Conservation (phyloP, 2,329 filamentous ascomycete species). For the Aspergillus transmontanensis region DNA sequence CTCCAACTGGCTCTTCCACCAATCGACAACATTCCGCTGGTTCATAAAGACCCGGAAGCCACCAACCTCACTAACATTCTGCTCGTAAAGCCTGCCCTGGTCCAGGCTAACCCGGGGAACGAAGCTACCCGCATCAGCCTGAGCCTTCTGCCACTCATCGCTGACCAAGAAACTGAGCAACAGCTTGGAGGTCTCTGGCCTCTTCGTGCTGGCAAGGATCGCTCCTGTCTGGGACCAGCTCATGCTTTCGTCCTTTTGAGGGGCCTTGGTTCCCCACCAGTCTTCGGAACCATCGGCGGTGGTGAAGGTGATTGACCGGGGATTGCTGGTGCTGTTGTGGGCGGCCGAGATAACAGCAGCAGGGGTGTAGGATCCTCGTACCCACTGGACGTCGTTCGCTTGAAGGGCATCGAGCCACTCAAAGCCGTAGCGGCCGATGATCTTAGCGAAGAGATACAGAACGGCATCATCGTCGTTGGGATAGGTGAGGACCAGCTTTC, state of each 20-base stretch:
- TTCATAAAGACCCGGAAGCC: neutral
- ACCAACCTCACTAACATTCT: neutral
- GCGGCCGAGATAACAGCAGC: neutral
- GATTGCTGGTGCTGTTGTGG: neutral
- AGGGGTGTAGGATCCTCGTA: neutral
- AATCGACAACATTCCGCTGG: neutral
- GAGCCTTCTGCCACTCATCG: neutral
- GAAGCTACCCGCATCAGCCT: neutral
- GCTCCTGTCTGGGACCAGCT: neutral
- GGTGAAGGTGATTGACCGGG: neutral
- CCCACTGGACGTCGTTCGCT: neutral
- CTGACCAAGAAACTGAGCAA: conserved; percentile 1
- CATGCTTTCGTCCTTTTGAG: neutral
- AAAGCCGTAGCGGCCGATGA: neutral
- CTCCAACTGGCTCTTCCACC: conserved; percentile 4
- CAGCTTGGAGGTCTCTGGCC: neutral
- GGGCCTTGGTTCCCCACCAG: neutral
- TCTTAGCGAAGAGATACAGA: neutral
- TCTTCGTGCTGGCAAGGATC: neutral
- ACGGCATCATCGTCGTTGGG: neutral
- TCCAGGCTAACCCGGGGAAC: neutral
- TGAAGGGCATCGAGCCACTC: neutral
- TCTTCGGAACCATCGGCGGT: neutral
- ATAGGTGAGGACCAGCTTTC: neutral
- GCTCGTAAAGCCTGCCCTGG: neutral